phyloP scores from a whole-genome alignment of 1,284 basidiomycete species.

The Pseudozyma pruni region DNA sequence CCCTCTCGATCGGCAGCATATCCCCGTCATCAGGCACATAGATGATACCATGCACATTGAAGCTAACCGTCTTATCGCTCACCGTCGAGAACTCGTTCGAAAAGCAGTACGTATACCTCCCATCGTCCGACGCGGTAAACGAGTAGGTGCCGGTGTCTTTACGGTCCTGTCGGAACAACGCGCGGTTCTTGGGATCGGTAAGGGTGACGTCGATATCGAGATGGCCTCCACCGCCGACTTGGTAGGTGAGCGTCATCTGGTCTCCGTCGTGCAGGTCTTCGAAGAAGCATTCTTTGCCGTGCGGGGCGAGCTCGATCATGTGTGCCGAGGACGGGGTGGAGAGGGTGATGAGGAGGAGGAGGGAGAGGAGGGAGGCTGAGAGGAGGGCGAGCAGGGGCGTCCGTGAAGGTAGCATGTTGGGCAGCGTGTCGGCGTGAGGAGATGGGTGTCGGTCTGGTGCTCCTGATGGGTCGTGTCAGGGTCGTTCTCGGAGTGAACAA shows the following conservation, averaged over 20 bases:
- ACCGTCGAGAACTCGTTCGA: slow-evolving; percentile 96
- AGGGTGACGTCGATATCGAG: slow-evolving; percentile 97
- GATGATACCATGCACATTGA: slow-evolving; percentile 98
- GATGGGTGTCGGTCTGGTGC: too few relatives aligned
- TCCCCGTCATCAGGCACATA: slow-evolving; percentile 86
- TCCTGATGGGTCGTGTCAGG: too few relatives aligned
- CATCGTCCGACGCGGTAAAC: slow-evolving; percentile 85
- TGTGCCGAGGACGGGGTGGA: slow-evolving; percentile 50
- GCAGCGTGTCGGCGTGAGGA: too few relatives aligned
- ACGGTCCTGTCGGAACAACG: slow-evolving; percentile 82
- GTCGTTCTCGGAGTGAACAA: too few relatives aligned
- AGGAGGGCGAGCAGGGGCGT: slow-evolving; percentile 3
- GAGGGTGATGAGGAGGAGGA: slow-evolving; percentile 12
- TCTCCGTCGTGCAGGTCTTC: slow-evolving; percentile 95
- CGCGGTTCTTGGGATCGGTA: slow-evolving; percentile 73
- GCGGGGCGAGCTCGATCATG: slow-evolving; percentile 75
- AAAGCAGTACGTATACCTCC: slow-evolving; percentile 95
- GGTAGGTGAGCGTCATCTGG: slow-evolving; percentile 99
- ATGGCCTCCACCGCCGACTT: slow-evolving; percentile 95
- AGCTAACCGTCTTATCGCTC: slow-evolving; percentile 94
- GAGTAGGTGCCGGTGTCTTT: slow-evolving; percentile 89
- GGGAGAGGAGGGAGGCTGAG: slow-evolving; percentile 3
- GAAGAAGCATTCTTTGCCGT: slow-evolving; percentile 94
- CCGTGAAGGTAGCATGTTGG: slow-evolving; percentile 2
- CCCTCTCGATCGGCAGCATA: slow-evolving; percentile 84